Evolutionary conservation across 2,329 filamentous ascomycete species (phyloP).

Genomic region (Cadophora sp.): DNA sequence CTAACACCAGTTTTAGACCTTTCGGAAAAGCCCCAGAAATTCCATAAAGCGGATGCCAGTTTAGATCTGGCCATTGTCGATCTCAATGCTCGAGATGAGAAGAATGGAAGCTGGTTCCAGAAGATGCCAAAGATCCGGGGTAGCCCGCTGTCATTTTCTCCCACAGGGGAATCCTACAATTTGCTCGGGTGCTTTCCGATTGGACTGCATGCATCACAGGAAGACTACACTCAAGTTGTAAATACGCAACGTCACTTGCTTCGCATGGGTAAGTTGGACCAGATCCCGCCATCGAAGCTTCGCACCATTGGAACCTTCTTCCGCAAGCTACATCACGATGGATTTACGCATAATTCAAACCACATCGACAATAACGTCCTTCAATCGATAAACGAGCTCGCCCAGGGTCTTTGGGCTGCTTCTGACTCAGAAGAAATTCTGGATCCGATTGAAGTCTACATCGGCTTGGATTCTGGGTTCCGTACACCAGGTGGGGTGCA

Average conservation of each 20-base stretch:
- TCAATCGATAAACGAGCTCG: slow-evolving; percentile 16
- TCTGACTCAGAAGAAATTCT: slow-evolving; percentile 14
- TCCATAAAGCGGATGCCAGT: background rate
- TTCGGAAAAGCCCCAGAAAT: slow-evolving; percentile 5
- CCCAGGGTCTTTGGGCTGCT: slow-evolving; percentile 7
- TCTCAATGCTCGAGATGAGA: background rate
- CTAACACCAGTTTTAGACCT: slow-evolving; percentile 1
- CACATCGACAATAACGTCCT: slow-evolving; percentile 10
- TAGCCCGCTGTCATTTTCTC: slow-evolving; percentile 18
- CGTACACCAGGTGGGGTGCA: slow-evolving; percentile 11
- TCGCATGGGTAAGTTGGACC: slow-evolving; percentile 13
- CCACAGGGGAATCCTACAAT: slow-evolving; percentile 15
- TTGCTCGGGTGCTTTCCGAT: slow-evolving; percentile 17
- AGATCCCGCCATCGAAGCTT: slow-evolving; percentile 13
- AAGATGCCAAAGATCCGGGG: slow-evolving; percentile 16
- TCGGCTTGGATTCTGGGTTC: slow-evolving; percentile 16
- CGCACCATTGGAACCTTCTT: slow-evolving; percentile 11
- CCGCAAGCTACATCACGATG: slow-evolving; percentile 10
- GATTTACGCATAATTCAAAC: background rate
- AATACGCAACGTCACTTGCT: slow-evolving; percentile 13
- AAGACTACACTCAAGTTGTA: slow-evolving; percentile 17
- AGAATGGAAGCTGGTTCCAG: slow-evolving; percentile 14
- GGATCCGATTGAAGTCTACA: slow-evolving; percentile 19
- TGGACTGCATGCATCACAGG: slow-evolving; percentile 5
- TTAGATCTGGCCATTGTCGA: background rate